These are phyloP conservation scores for Massariosphaeria phaeospora DNA, from an alignment of 495 filamentous ascomycete species.

Conservation along the genomic window DNA sequence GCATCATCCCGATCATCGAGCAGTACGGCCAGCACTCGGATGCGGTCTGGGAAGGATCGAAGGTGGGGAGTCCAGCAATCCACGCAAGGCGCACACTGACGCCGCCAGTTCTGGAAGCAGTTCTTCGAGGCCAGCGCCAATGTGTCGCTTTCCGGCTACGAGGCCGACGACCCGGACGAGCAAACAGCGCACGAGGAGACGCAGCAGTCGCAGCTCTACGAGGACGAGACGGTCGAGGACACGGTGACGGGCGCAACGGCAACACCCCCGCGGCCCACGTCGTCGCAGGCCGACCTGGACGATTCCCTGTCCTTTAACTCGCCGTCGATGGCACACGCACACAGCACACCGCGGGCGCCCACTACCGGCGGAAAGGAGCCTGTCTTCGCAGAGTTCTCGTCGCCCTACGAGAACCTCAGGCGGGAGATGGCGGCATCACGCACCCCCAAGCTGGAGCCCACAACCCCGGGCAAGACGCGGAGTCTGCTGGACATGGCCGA, in stretches of 20 bases:
- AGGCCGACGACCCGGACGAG: conserved; percentile 61
- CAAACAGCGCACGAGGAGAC: conserved; percentile 49
- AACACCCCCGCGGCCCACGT: conserved; percentile 33
- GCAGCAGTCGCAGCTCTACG: conserved; percentile 40
- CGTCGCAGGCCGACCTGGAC: conserved; percentile 31
- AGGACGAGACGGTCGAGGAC: conserved; percentile 37
- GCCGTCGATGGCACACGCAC: conserved; percentile 45
- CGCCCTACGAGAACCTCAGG: conserved; percentile 61
- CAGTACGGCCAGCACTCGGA: conserved; percentile 92
- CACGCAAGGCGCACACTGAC: no score
- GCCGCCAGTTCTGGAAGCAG: conserved; percentile 83
- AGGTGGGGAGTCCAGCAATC: conserved; percentile 56
- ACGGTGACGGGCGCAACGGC: conserved; percentile 31
- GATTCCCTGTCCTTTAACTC: conserved; percentile 53
- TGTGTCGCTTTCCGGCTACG: conserved; percentile 92
- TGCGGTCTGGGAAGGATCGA: conserved; percentile 93
- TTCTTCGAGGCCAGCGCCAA: conserved; percentile 99
- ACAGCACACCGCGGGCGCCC: conserved; percentile 37
- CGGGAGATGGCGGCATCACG: conserved; percentile 50
- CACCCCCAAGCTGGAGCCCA: conserved; percentile 14
- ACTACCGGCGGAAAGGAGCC: conserved; percentile 37
- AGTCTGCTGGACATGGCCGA: conserved; percentile 52
- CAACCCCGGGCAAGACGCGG: conserved; percentile 43
- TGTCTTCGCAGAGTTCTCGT: conserved; percentile 58
- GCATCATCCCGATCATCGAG: conserved; percentile 90